phyloP scores from a whole-genome alignment of 2,329 filamentous ascomycete species.

The Apiospora marii region DNA sequence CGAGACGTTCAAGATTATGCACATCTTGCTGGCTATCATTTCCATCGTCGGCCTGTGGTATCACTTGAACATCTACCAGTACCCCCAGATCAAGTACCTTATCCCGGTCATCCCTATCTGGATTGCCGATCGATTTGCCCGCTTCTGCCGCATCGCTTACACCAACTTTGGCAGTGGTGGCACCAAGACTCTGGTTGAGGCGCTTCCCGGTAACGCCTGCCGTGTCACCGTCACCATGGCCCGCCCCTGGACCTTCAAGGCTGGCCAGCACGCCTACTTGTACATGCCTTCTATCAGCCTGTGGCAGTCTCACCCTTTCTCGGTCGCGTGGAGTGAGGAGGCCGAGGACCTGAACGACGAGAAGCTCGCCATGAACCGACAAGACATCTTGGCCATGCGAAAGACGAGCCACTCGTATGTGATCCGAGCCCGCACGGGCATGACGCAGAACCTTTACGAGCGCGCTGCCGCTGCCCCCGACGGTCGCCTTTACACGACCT shows the following conservation, averaged over 20 bases:
- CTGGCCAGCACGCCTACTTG: constrained; percentile 81
- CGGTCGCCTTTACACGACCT: constrained; percentile 68
- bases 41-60: constrained; percentile 72
- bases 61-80: constrained; percentile 63
- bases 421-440: constrained; percentile 76
- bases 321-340: constrained; percentile 79
- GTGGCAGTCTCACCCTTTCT: constrained; percentile 82
- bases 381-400: constrained; percentile 65
- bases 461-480: constrained; percentile 68
- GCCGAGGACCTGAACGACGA: constrained; percentile 58
- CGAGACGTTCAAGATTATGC: constrained; percentile 77
- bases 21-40: constrained; percentile 69
- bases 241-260: constrained; percentile 77
- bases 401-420: constrained; percentile 75
- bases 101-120: constrained; percentile 72
- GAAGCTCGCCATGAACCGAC: constrained; percentile 65
- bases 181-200: constrained; percentile 74
- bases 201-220: constrained; percentile 77
- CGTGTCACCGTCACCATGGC: constrained; percentile 78
- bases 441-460: constrained; percentile 75
- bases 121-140: constrained; percentile 67
- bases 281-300: constrained; percentile 77
- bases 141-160: constrained; percentile 67
- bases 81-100: constrained; percentile 66
- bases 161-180: constrained; percentile 73